Evolutionary conservation across 495 filamentous ascomycete genomes (phyloP), one percentile per base, ranked within the genome.

Genomic region (Collariella sp.): DNA sequence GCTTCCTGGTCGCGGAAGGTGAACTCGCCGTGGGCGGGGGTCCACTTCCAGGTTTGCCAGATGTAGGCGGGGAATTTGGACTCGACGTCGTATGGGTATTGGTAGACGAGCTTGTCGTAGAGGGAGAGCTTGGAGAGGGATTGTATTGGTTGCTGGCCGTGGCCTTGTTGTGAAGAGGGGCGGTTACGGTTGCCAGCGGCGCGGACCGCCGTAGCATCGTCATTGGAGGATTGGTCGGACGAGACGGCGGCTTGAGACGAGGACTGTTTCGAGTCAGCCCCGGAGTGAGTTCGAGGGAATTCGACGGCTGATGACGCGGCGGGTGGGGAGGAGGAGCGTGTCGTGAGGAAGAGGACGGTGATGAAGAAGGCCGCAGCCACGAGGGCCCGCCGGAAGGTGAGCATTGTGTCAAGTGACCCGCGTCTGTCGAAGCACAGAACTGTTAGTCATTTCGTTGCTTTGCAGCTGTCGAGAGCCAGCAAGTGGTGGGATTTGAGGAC

Each of bases 41-140:
- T 86, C 66, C 85, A 87, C 70, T 94, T 96, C 93, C 93, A 98
- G 36, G 93, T 98, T 74, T 98, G 93, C 93, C 93, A 98, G 56
- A 98, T 94, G 70, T 95, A 98, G 24, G 89, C 91, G 0, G 93
- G 93, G 69, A 98, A 98, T 67, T 88, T 91, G 52, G 74, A 67
- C 57, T 88, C 83, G 43, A 90, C 78, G 59, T 94, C 84, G 72
- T 97, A 98, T 12, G 91, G 89, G 66, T 91, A 98, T 62, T 94
- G 86, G 73, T 94, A 95, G 35, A 82, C 86, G 46, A 98, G 78
- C 62, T 90, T 89, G 29, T 95, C 87, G 63, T 83, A 79, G 16
- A 97, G 72, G 11, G 87, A 81, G 61, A 81, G 79, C 65, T 77
- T 77, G 34, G 75, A 74, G 59, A 78, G 68, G 57, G 82, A 79